A percentile compares a stretch with the other conserved stretches of the same genome.
Evolutionary conservation across 176 grass and related monocot species (phyloP).

Genomic region (Bolboschoenus planiculmis): DNA sequence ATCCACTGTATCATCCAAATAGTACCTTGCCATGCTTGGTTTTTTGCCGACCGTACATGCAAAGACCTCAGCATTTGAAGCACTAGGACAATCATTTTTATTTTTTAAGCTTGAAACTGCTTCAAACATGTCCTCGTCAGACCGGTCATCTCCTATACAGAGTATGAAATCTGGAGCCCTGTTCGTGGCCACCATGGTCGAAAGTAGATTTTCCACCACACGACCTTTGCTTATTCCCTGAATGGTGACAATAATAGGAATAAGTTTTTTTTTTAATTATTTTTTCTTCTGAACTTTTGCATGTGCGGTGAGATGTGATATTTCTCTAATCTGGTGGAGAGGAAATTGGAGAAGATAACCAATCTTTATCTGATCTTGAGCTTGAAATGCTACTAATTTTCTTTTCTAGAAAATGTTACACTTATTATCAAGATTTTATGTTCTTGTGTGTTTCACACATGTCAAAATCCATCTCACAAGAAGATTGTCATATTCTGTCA

Average conservation of each 20-base stretch:
- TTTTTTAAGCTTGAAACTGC: conserved; percentile 57
- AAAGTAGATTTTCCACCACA: conserved; percentile 56
- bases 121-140: conserved; percentile 99
- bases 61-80: conserved; percentile 64
- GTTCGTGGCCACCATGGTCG: conserved; percentile 37
- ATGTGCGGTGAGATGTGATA: conserved; percentile 31
- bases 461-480: background rate
- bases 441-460: background rate
- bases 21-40: conserved; percentile 96
- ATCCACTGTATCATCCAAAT: conserved; percentile 86
- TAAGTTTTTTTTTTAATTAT: conserved; percentile 2
- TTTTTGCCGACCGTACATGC: conserved; percentile 95
- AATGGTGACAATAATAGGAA: background rate
- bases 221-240: conserved; percentile 96
- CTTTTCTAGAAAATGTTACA: background rate
- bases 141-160: conserved; percentile 87
- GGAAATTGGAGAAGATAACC: conserved; percentile 33
- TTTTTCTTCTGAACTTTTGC: background rate
- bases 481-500: background rate
- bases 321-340: conserved; percentile 36
- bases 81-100: conserved; percentile 37
- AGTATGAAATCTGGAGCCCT: conserved; percentile 72
- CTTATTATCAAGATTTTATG: background rate
- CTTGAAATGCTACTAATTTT: conserved; percentile 22
- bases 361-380: conserved; percentile 51